These are phyloP conservation scores for Drechmeria coniospora DNA, from an alignment of 2,329 filamentous ascomycete genomes.

Conservation along the genomic window DNA sequence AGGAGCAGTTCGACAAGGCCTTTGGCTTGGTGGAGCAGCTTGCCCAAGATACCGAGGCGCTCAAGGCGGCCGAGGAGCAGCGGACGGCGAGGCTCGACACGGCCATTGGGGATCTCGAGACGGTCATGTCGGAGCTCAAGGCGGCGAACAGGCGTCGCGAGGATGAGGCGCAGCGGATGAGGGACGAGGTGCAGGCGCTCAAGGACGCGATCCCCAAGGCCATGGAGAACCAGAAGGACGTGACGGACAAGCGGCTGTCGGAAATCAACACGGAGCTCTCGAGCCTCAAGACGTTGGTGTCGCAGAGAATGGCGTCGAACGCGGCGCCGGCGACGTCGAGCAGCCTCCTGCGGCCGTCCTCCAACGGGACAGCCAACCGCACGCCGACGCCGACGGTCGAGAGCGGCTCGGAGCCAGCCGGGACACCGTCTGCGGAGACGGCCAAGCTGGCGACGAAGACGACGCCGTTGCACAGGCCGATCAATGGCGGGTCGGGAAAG, in stretches of 20 bases:
- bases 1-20: conserved; percentile 84
- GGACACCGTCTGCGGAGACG: conserved; percentile 8
- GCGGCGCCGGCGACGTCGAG: conserved; percentile 10
- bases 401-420: conserved; percentile 9
- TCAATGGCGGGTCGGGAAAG: conserved; percentile 25
- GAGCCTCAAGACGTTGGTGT: conserved; percentile 79
- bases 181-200: conserved; percentile 70
- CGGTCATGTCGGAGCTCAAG: conserved; percentile 68
- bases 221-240: conserved; percentile 73
- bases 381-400: conserved; percentile 9
- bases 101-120: conserved; percentile 71
- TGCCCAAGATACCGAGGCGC: conserved; percentile 69
- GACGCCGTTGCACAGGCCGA: no score
- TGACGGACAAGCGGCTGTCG: conserved; percentile 63
- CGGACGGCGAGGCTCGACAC: conserved; percentile 71
- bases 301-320: conserved; percentile 38
- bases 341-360: conserved; percentile 11
- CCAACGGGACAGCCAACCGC: conserved; percentile 8
- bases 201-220: conserved; percentile 80
- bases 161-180: conserved; percentile 72
- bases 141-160: conserved; percentile 66
- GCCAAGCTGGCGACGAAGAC: no score
- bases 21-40: conserved; percentile 88
- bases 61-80: conserved; percentile 76
- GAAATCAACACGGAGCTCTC: conserved; percentile 80